Conservation (phyloP, 2,329 filamentous ascomycete genomes). For the Zalaria sp. region DNA sequence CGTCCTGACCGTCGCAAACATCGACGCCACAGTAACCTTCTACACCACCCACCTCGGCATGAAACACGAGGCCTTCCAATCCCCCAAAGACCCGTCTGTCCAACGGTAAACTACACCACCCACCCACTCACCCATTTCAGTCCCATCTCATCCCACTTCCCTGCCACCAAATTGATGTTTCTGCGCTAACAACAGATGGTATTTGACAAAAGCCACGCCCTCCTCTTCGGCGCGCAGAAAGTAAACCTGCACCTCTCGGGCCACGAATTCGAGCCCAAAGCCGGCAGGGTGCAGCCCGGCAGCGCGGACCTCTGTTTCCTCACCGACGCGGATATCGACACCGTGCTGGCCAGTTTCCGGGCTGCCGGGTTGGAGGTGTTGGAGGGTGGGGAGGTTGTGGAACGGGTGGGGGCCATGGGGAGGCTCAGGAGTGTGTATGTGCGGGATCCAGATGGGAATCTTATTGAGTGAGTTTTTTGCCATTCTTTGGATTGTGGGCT, state of each 20-base stretch:
- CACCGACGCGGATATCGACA: slow-evolving; percentile 35
- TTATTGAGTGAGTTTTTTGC: slow-evolving; percentile 40
- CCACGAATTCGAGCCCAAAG: slow-evolving; percentile 47
- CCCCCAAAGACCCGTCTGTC: slow-evolving; percentile 10
- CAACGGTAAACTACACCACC: no score
- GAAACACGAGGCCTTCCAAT: slow-evolving; percentile 37
- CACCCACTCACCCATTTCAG: no score
- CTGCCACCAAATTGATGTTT: slow-evolving; percentile 11
- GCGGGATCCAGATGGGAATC: slow-evolving; percentile 46
- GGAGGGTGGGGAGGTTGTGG: slow-evolving; percentile 38
- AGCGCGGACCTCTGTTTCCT: slow-evolving; percentile 48
- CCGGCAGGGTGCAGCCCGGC: slow-evolving; percentile 37
- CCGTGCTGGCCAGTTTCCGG: slow-evolving; percentile 28
- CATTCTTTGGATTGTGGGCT: background rate
- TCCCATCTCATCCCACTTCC: slow-evolving; percentile 13
- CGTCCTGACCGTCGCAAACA: slow-evolving; percentile 42
- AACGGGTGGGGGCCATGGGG: slow-evolving; percentile 41
- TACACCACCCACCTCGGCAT: slow-evolving; percentile 45
- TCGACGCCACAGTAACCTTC: slow-evolving; percentile 37
- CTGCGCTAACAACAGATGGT: background rate
- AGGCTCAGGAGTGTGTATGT: slow-evolving; percentile 44
- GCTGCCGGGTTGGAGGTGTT: slow-evolving; percentile 32
- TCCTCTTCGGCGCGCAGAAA: slow-evolving; percentile 45
- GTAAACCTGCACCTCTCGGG: slow-evolving; percentile 47
- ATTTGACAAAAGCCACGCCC: slow-evolving; percentile 39